Conservation (phyloP, 2,329 filamentous ascomycete genomes). For the Biscogniauxia mediterranea region DNA sequence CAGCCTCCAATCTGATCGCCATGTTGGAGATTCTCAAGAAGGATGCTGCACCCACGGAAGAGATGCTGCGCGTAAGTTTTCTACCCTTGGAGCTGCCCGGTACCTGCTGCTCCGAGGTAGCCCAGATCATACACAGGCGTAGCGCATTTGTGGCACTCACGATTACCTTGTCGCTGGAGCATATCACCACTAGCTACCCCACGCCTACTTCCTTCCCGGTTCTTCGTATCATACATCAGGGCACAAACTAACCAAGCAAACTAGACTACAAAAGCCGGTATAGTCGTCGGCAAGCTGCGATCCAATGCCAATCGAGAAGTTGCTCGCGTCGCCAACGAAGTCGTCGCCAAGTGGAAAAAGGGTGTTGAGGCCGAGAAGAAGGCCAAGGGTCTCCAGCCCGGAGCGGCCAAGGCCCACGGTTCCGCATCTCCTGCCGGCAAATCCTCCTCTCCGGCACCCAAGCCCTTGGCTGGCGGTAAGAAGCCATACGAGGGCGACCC, state of each 20-base stretch:
- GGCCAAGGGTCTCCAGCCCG: slow-evolving; percentile 35
- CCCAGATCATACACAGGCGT: too few species aligned
- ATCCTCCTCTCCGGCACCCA: slow-evolving; percentile 39
- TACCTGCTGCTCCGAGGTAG: too few species aligned
- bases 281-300: slow-evolving; percentile 79
- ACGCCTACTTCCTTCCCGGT: too few species aligned
- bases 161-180: not conserved
- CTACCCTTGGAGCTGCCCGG: not conserved
- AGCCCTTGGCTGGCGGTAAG: slow-evolving; percentile 49
- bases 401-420: slow-evolving; percentile 43
- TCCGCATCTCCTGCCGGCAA: slow-evolving; percentile 50
- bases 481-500: slow-evolving; percentile 60
- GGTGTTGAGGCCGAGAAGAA: slow-evolving; percentile 67
- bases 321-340: slow-evolving; percentile 71
- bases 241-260: not conserved
- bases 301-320: slow-evolving; percentile 80
- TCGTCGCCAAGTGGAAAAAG: slow-evolving; percentile 85
- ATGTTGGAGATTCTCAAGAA: slow-evolving; percentile 78
- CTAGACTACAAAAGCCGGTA: slow-evolving; percentile 82
- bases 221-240: not conserved
- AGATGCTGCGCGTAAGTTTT: slow-evolving; percentile 71
- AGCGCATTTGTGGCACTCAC: too few species aligned
- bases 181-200: too few species aligned
- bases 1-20: slow-evolving; percentile 66
- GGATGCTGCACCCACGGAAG: slow-evolving; percentile 80